A percentile compares a stretch with the other conserved stretches of the same genome.
phyloP scores from a whole-genome alignment of 2,329 filamentous ascomycete species.

The Aureobasidium melanogenum region DNA sequence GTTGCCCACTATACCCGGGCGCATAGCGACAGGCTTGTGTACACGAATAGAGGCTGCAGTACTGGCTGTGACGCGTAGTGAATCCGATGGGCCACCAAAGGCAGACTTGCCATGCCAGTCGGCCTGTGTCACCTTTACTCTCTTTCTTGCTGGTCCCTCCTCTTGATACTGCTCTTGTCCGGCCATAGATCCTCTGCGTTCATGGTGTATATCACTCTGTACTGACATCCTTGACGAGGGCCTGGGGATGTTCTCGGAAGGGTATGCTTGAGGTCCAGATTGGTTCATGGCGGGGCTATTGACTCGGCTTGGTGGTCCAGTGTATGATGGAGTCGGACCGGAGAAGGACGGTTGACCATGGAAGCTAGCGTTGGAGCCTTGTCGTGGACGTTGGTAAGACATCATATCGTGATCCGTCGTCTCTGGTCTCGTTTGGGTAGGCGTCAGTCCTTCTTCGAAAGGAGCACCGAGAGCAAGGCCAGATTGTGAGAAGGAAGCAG shows the following conservation, averaged over 20 bases:
- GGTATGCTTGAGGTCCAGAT: constrained; percentile 13
- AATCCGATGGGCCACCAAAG: constrained; percentile 59
- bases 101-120: constrained; percentile 62
- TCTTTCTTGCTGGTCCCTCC: constrained; percentile 59
- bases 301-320: constrained; percentile 6
- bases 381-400: constrained; percentile 1
- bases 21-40: constrained; percentile 61
- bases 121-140: constrained; percentile 67
- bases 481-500: constrained; percentile 42
- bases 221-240: constrained; percentile 28
- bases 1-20: constrained; percentile 37
- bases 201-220: constrained; percentile 21
- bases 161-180: constrained; percentile 22
- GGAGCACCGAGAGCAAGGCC: constrained; percentile 10
- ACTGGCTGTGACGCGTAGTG: constrained; percentile 81
- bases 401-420: constrained; percentile 1
- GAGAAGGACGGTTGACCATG: constrained; percentile 8
- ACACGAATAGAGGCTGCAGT: constrained; percentile 80
- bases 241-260: constrained; percentile 16
- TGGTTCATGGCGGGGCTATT: constrained; percentile 7
- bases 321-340: not conserved
- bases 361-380: constrained; percentile 11
- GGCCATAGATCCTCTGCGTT: constrained; percentile 4
- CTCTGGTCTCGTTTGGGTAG: not conserved
- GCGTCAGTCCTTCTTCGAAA: constrained; percentile 5